phyloP scores from a whole-genome alignment of 371 early-diverging fungal species.

The Rhizomucor miehei region DNA sequence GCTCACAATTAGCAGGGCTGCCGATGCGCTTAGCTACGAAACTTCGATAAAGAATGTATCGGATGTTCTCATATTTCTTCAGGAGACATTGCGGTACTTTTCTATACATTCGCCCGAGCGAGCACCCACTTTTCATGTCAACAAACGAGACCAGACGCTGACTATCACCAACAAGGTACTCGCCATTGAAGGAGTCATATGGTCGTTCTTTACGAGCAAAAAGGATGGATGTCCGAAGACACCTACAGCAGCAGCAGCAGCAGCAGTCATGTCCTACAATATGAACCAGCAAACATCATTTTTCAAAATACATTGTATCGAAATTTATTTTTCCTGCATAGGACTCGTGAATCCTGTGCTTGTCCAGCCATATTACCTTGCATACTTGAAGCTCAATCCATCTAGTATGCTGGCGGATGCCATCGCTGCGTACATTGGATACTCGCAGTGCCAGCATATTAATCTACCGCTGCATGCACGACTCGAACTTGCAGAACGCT shows the following conservation, averaged over 20 bases:
- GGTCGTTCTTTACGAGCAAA: no score
- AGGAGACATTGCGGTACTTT: not conserved
- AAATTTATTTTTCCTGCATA: conserved; percentile 26
- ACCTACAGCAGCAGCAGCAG: no score
- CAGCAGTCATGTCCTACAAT: no score
- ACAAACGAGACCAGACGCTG: no score
- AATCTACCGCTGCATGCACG: conserved; percentile 3
- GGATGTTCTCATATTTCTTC: not conserved
- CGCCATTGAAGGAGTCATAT: no score
- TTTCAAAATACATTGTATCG: conserved; percentile 10
- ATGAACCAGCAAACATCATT: no score
- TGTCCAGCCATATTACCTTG: conserved; percentile 20
- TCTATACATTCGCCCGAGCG: not conserved
- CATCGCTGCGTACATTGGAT: conserved; percentile 16
- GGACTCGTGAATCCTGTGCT: conserved; percentile 20
- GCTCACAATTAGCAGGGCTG: not conserved
- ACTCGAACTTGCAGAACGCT: conserved; percentile 19
- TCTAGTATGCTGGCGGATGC: conserved; percentile 29
- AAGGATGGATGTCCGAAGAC: no score
- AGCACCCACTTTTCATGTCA: no score
- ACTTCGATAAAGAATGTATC: conserved; percentile 3
- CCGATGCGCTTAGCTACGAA: not conserved
- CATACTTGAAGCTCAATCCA: conserved; percentile 17
- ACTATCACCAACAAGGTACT: no score
- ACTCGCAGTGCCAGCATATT: conserved; percentile 3